Evolutionary conservation across 768 basidiomycete species (phyloP), one percentile per base, ranked within the genome.

Genomic region (Suillus luteus): DNA sequence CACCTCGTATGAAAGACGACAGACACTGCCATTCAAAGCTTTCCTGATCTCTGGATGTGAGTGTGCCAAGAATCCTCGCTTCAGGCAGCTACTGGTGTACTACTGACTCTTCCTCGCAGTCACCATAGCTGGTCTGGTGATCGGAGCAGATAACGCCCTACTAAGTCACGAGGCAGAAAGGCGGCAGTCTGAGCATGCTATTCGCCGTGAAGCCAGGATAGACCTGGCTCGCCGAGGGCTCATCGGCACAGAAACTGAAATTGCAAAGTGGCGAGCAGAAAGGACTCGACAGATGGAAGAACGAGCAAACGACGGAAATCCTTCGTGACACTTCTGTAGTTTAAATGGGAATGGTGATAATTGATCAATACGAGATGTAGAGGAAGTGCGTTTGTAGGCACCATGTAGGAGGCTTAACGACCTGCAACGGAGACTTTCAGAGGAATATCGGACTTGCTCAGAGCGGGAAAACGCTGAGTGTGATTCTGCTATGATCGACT

Each of bases 231-330:
- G 86, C 44, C 85, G 85, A 64, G 93, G 93, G 31, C 78, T 91
- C 51, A 83, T 95, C 60, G 86, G 86, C 2, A 94, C 93, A 8
- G 93, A 96, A 75, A 86, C 90, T 10, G 92, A 91, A 66, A 95
- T 95, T 38, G 81, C 86, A 38, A 87, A 86, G 72, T 96, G 93
- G 93, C 89, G 84, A 71, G 83, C 79, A 62, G 78, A 81, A 67
- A 77, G 75, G 66, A 69, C 74, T 62, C 70, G 62, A 60, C 63
- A 64, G 41, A 64, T 68, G 35, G 54, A 52, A 65, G 55, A 40
- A 52, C 51, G 59, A 9, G 22, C 31, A 5, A 43, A 59, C 19
- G 43, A 55, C 10, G 22, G 61, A 15, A 55, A 48, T 33, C 19
- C 44, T 57, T 41, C 54, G 37, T 55, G 51, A 54, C 40, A 5